Base-by-base conservation (phyloP, 345 rosid genomes). In the Gynandropsis gynandra region DNA sequence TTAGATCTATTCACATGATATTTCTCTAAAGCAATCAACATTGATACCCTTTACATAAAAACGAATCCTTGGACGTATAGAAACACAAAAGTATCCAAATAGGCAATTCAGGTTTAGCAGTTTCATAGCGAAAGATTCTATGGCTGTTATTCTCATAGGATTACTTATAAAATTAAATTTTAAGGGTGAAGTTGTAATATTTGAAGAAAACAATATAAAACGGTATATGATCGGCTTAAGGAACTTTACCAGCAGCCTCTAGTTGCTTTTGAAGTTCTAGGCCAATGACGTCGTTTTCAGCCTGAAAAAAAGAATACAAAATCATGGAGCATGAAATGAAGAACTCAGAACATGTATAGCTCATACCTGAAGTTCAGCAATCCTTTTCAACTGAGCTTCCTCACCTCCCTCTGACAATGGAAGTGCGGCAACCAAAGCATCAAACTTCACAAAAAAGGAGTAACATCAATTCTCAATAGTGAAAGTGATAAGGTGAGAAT, bases 261-360 rank as follows among this genome's bases (percentile, higher is more conserved):
- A 92, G 73, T 72, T 92, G 95, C 70, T 66, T 74, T 65, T 87
- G 94, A 57, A 87, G 94, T 66, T 92, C 90, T 68, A 79, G 95
- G 45, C 97, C 95, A 13, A 79, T 71, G 43, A 53, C 67, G 71
- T 92, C 95, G 45, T 92, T 87, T 62, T 87, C 95, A 19, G 74
- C 75, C 96, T 87, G 62, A 42, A 59, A 47, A 63, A n/a, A 14
- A 41, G 32, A 47, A 44, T 17, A 56, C n/a, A 1, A 17, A 54
- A 34, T 13, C 29, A 24, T 43, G 1, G 27, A 44, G 9, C 16
- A 37, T 9, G 16, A 40, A 38, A 58, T 35, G 31, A 50, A 16
- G 42, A 14, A 13, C 14, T 14, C 3, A 11, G 18, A 36, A 12
- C 8, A 29, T 16, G 3, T 14, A 5, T 5, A 11, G 29, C 24